phyloP scores from a whole-genome alignment of 495 filamentous ascomycete species.

The Daldinia decipiens region DNA sequence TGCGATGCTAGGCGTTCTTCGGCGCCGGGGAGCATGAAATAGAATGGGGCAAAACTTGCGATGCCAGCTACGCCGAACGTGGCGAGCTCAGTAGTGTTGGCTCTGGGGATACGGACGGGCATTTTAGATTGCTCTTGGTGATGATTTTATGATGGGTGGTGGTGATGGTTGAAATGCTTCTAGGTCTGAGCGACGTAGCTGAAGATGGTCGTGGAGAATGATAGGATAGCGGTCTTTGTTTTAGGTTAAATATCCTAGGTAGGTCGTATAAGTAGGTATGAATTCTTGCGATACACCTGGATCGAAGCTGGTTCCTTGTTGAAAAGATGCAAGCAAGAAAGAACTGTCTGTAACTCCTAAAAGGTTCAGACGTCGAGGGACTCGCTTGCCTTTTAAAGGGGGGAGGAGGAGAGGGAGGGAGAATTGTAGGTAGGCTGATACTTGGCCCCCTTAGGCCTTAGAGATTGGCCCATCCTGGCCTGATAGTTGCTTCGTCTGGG shows the following conservation, averaged over 20 bases:
- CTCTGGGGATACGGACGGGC: slow-evolving; percentile 59
- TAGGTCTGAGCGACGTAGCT: slow-evolving; percentile 12
- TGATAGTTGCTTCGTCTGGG: background rate
- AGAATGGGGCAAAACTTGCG: slow-evolving; percentile 58
- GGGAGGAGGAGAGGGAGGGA: slow-evolving; percentile 2
- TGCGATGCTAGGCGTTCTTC: slow-evolving; percentile 55
- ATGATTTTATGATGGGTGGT: slow-evolving; percentile 3
- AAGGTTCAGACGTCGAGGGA: background rate
- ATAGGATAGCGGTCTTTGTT: slow-evolving; percentile 3
- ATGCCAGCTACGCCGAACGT: slow-evolving; percentile 57
- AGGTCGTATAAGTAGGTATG: background rate
- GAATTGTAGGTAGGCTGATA: slow-evolving; percentile 13
- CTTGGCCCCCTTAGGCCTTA: slow-evolving; percentile 11
- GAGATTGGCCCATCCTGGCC: slow-evolving; percentile 11
- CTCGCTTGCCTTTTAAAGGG: slow-evolving; percentile 29
- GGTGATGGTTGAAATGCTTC: slow-evolving; percentile 27
- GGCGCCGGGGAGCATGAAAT: slow-evolving; percentile 59
- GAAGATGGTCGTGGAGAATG: slow-evolving; percentile 11
- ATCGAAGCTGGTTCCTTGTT: slow-evolving; percentile 9
- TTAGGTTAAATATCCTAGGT: slow-evolving; percentile 20
- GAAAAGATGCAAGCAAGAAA: slow-evolving; percentile 9
- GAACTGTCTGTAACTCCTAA: slow-evolving; percentile 10
- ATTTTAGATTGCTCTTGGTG: slow-evolving; percentile 47
- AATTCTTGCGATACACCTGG: slow-evolving; percentile 1
- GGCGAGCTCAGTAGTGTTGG: slow-evolving; percentile 53